Percentiles rank a stretch among this genome's conserved stretches.
These are phyloP conservation scores for Apostasia ramifera DNA, from an alignment of 106 monocot genomes.

Conservation along the genomic window DNA sequence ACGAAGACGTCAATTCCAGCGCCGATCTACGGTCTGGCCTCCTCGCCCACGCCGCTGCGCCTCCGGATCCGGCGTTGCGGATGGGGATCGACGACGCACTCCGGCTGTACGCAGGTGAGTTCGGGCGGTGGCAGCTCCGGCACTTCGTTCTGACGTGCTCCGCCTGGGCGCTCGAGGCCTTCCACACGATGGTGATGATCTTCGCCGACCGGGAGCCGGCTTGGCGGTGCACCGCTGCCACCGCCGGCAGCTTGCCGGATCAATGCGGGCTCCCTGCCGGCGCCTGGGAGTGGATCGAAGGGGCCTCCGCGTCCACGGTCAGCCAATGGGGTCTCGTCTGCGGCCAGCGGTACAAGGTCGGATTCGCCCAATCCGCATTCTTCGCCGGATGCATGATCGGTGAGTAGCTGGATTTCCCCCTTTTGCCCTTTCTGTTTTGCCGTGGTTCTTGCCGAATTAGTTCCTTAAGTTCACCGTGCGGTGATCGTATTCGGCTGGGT, in stretches of 20 bases:
- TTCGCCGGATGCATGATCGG: conserved; percentile 79
- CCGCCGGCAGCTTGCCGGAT: not conserved
- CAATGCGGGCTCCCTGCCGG: not conserved
- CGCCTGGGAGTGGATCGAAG: not conserved
- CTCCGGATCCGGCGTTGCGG: not conserved
- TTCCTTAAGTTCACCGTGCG: too few relatives aligned
- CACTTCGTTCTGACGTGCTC: conserved; percentile 60
- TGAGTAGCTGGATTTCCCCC: conserved; percentile 11
- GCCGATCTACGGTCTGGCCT: not conserved
- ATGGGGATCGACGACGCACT: conserved; percentile 66
- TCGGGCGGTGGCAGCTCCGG: conserved; percentile 67
- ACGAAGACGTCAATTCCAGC: too few relatives aligned
- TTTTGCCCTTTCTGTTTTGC: too few relatives aligned
- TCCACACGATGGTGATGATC: conserved; percentile 60
- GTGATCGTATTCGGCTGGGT: too few relatives aligned
- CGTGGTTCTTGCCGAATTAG: too few relatives aligned
- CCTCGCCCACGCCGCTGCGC: not conserved
- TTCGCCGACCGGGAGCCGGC: conserved; percentile 39
- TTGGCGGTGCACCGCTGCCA: not conserved
- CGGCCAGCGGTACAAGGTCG: conserved; percentile 59
- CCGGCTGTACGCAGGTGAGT: conserved; percentile 48
- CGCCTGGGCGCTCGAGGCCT: conserved; percentile 61
- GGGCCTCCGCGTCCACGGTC: conserved; percentile 12
- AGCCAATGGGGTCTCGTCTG: conserved; percentile 40
- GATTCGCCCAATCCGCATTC: conserved; percentile 62